A percentile compares a stretch with the other conserved stretches of the same genome.
Conservation (phyloP, 2,329 filamentous ascomycete species). For the Cadophora gregata region DNA sequence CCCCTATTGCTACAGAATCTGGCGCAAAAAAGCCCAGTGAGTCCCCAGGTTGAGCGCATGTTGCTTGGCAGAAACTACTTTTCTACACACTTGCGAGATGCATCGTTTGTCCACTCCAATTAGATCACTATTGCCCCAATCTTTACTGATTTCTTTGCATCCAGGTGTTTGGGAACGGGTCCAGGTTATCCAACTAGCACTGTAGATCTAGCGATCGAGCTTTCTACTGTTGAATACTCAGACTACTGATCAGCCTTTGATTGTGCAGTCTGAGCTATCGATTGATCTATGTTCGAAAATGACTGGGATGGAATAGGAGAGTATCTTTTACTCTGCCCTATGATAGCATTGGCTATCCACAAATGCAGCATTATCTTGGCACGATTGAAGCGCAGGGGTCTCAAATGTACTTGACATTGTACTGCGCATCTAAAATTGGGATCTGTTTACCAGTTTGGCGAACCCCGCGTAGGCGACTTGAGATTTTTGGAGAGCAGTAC, state of each 20-base stretch:
- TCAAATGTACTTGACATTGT: too few species aligned
- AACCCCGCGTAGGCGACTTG: neutral
- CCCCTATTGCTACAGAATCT: neutral
- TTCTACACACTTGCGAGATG: too few species aligned
- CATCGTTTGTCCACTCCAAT: too few species aligned
- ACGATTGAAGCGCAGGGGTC: too few species aligned
- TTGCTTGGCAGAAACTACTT: too few species aligned
- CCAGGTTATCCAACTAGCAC: neutral
- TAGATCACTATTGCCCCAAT: too few species aligned
- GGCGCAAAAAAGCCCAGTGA: neutral
- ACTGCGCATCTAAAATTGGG: neutral
- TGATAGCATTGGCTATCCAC: too few species aligned
- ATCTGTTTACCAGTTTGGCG: neutral
- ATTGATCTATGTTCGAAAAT: neutral
- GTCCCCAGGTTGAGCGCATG: neutral
- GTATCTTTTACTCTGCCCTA: too few species aligned
- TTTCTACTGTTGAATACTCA: constrained; percentile 1
- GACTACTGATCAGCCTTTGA: neutral
- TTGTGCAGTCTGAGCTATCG: neutral
- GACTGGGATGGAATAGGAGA: neutral
- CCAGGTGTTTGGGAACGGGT: neutral
- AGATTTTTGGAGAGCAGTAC: neutral
- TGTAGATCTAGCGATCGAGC: constrained; percentile 7
- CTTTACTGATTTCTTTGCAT: neutral
- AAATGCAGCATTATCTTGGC: too few species aligned